Percentiles rank a stretch among this genome's conserved stretches.
phyloP scores from a whole-genome alignment of 176 grass and related monocot genomes.

The Neostapfia colusana region DNA sequence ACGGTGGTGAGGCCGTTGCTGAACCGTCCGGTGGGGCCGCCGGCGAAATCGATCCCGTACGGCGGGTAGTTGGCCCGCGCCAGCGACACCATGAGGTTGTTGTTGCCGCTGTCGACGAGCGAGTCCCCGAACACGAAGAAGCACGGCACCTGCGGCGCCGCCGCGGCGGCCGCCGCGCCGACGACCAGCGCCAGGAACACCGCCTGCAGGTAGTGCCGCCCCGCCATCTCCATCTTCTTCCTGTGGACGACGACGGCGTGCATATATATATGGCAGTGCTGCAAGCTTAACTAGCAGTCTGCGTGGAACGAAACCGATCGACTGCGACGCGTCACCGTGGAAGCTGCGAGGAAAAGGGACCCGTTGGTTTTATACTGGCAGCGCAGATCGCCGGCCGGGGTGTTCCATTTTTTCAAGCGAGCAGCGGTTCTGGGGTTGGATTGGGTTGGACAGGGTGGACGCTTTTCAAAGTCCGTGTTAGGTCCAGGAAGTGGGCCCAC shows the following conservation, averaged over 20 bases:
- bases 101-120: constrained; percentile 95
- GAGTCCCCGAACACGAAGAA: constrained; percentile 88
- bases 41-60: constrained; percentile 79
- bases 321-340: constrained; percentile 1
- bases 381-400: not conserved
- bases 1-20: constrained; percentile 83
- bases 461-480: not conserved
- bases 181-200: constrained; percentile 1
- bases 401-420: not conserved
- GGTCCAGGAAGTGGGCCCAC: not conserved
- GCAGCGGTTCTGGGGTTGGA: not conserved
- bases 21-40: constrained; percentile 66
- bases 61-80: constrained; percentile 89
- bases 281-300: not conserved
- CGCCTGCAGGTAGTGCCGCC: not conserved
- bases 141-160: constrained; percentile 69
- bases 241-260: not conserved
- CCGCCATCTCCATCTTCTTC: constrained; percentile 9
- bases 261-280: not conserved
- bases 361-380: constrained; percentile 10
- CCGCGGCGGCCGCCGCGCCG: not conserved
- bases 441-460: constrained; percentile 23
- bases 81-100: constrained; percentile 77
- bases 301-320: not conserved
- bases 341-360: not conserved